Evolutionary conservation across 202 grass and related monocot genomes (phyloP), one percentile per base, ranked within the genome.

Genomic region (Alloteropsis angusta): DNA sequence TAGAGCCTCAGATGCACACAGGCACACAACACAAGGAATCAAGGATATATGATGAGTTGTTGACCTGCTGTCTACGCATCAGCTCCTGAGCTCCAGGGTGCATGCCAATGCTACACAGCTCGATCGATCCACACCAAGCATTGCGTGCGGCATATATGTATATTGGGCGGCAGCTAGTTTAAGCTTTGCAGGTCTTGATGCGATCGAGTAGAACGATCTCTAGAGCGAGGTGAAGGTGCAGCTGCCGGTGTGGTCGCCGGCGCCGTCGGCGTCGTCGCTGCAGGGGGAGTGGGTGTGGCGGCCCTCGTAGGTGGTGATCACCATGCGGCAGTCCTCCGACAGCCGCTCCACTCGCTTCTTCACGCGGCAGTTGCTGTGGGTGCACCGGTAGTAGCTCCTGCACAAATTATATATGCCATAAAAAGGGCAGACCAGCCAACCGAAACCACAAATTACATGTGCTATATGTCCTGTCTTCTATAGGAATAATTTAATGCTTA

Each of bases 381-480:
- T 97, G 83, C 93, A 97, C 38, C 93, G 77, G 87, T 93, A 97
- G 59, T 97, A 97, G 86, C 93, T 97, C 79, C 93, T 97, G 90
- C 60, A 61, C 6, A 9, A 30, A 30, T 30, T 39, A 62, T n/a
- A n/a, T n/a, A n/a, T 10, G 12, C 64, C 28, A 30, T 30, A 80
- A 74, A 17, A 17, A 0, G 36, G 9, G 5, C 3, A 41, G 22
- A 22, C 52, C 76, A 80, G 2, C 18, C 4, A 72, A 72, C 26
- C n/a, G 79, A 63, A 41, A 45, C 44, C 25, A 14, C 5, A 71
- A 19, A 52, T 48, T 35, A 14, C 55, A 55, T 48, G 12, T 48
- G 17, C 28, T 41, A 41, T 41, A 10, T 49, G n/a, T n/a, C n/a
- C n/a, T 49, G 15, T 55, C 6, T 53, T 53, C 9, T 19, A 53